Base-by-base conservation (phyloP, 805 yeast species). In the Monosporozyma aerobia region DNA sequence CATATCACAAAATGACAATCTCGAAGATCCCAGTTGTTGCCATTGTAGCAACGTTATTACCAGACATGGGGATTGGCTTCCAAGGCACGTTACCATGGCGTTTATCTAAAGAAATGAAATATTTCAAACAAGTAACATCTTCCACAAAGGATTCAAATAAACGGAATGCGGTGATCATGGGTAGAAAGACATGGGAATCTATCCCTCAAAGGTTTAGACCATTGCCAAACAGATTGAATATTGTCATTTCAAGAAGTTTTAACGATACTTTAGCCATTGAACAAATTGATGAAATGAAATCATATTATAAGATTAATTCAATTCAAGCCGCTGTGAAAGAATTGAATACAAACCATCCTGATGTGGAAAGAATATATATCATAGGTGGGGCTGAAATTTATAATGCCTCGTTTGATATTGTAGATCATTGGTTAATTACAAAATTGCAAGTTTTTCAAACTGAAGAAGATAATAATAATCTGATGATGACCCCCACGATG, bases 381-480 rank as follows among this genome's bases (percentile, higher is more conserved):
- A 92, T 94, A 56, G 99, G 99, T 3, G 99, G 99, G 0, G 94
- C 90, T 0, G 90, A 90, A 64, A 73, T 94, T 8, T 94, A 94
- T 70, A 76, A 79, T 50, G 74, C 80, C 41, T 74, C 82, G 13
- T 62, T 68, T 51, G 69, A 70, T 3, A 51, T 71, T 10, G 80
- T 83, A 0, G 77, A 77, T 47, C 75, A 80, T 30, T 68, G 88
- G 49, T 74, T 87, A 27, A 65, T 90, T 14, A 90, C 97, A 0
- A 90, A 88, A 63, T 77, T 90, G 32, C 59, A 65, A 2, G 64
- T 67, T n/a, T 59, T 65, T 4, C 59, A 61, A 4, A 54, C 60
- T 5, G 45, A 41, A 19, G 48, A 44, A 5, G 59, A 62, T 5
- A 56, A 60, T 2, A 56, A 60, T 2, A 54, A n/a, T n/a, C n/a